Evolutionary conservation across 495 filamentous ascomycete genomes (phyloP), one percentile per base, ranked within the genome.

Genomic region (Cetradonia linearis): DNA sequence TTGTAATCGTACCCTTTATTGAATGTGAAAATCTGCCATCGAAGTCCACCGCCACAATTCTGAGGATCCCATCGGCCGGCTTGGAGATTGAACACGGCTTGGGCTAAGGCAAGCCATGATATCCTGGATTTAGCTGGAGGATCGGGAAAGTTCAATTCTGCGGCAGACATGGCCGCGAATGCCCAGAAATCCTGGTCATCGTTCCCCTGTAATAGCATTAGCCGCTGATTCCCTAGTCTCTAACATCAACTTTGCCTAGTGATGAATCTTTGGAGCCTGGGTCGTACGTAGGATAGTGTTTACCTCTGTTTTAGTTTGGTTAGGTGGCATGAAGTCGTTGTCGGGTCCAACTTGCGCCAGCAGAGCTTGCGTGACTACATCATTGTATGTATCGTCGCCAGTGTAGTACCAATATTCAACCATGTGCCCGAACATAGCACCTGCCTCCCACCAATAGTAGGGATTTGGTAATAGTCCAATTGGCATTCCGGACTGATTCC

Each of bases 361-460:
- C 56, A 95, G 66, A 0, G 78, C 90, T 62, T 89, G 81, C 5
- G 65, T 78, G 2, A 84, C 85, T 23, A 84, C 74, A 33, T 83
- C 75, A 71, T 90, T 89, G 69, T 87, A 86, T 7, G 78, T 75
- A 11, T 68, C 63, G 60, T 89, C 82, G 27, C 81, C 81, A 1
- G 84, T 87, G 53, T 80, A 81, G 61, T 79, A 78, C 79, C 81
- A 87, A 71, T 89, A 89, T 62, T 86, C 77, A 59, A 89, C 75
- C 62, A 85, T 68, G n/a, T 81, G 77, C 68, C 81, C 81, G 70
- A 85, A 86, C 73, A 87, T 78, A 52, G 85, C 85, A 18, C 84
- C 81, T n/a, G 76, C 84, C 71, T 91, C 86, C 88, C 88, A 92
- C 88, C 88, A 89, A 76, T 75, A 74, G 60, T 73, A 75, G 38